Percentiles rank a stretch among this genome's conserved stretches.
Conservation (phyloP, 1,139 yeast genomes). For the Zygosaccharomyces sapae region DNA sequence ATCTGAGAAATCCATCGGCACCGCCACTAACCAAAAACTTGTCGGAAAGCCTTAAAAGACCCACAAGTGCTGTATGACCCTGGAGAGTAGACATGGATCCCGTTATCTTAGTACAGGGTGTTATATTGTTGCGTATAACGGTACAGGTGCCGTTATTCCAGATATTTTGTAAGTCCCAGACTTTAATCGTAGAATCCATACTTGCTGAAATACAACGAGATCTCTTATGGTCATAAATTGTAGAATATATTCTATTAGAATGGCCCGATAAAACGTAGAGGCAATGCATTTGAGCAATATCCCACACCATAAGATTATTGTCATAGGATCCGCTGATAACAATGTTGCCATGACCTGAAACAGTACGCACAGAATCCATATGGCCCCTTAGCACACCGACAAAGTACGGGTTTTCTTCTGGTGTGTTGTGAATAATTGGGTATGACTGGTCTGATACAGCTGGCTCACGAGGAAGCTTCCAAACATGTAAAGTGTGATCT, state of each 20-base stretch:
- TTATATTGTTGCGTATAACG: slow-evolving; percentile 25
- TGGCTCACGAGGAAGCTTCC: slow-evolving; percentile 68
- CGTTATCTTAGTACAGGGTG: slow-evolving; percentile 29
- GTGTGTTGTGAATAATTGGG: slow-evolving; percentile 38
- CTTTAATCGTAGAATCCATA: slow-evolving; percentile 81
- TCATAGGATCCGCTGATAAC: slow-evolving; percentile 91
- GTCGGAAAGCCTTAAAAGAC: slow-evolving; percentile 72
- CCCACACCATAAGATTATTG: slow-evolving; percentile 90
- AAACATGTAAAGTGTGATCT: slow-evolving; percentile 82
- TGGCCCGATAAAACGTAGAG: slow-evolving; percentile 79
- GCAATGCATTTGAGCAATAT: slow-evolving; percentile 68
- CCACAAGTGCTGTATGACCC: slow-evolving; percentile 89
- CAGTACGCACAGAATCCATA: slow-evolving; percentile 80
- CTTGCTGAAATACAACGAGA: slow-evolving; percentile 87
- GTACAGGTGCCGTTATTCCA: slow-evolving; percentile 32
- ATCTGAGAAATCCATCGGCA: slow-evolving; percentile 85
- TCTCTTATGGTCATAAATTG: slow-evolving; percentile 71
- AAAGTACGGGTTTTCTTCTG: slow-evolving; percentile 65
- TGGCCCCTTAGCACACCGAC: slow-evolving; percentile 81
- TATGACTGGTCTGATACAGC: slow-evolving; percentile 33
- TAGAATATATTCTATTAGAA: slow-evolving; percentile 79
- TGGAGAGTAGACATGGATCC: slow-evolving; percentile 38
- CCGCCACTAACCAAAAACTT: slow-evolving; percentile 88
- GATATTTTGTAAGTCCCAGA: slow-evolving; percentile 70
- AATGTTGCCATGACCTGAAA: slow-evolving; percentile 79